phyloP scores from a whole-genome alignment of 768 basidiomycete genomes.

The Suillus sp. region DNA sequence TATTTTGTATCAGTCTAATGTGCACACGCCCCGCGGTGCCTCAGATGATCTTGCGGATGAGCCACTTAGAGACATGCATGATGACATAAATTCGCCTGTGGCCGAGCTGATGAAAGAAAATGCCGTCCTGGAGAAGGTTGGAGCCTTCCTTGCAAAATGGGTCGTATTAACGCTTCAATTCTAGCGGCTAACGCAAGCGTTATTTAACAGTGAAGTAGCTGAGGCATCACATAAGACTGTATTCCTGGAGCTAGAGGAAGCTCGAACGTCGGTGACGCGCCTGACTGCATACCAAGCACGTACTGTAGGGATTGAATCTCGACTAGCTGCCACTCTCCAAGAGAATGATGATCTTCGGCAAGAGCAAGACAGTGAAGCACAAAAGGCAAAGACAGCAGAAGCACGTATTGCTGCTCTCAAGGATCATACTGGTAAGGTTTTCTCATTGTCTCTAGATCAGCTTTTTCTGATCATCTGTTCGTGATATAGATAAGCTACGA shows the following conservation, averaged over 20 bases:
- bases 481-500: slow-evolving; percentile 63
- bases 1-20: slow-evolving; percentile 21
- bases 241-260: slow-evolving; percentile 73
- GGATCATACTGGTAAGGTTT: slow-evolving; percentile 60
- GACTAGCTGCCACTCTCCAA: slow-evolving; percentile 62
- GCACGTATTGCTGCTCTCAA: slow-evolving; percentile 61
- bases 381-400: slow-evolving; percentile 70
- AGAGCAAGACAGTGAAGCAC: slow-evolving; percentile 72
- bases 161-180: slow-evolving; percentile 1
- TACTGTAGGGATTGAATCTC: slow-evolving; percentile 69
- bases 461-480: slow-evolving; percentile 1
- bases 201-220: slow-evolving; percentile 79
- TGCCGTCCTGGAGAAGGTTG: slow-evolving; percentile 50
- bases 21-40: slow-evolving; percentile 18
- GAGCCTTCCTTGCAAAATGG: slow-evolving; percentile 3
- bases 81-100: slow-evolving; percentile 37
- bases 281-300: slow-evolving; percentile 70
- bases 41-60: slow-evolving; percentile 18
- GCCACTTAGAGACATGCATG: slow-evolving; percentile 17
- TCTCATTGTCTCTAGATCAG: slow-evolving; percentile 1
- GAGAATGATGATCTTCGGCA: slow-evolving; percentile 85
- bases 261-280: slow-evolving; percentile 64
- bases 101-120: slow-evolving; percentile 55
- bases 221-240: slow-evolving; percentile 79
- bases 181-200: slow-evolving; percentile 76